Conservation (phyloP, 345 rosid species). For the Raphanus raphanistrum region DNA sequence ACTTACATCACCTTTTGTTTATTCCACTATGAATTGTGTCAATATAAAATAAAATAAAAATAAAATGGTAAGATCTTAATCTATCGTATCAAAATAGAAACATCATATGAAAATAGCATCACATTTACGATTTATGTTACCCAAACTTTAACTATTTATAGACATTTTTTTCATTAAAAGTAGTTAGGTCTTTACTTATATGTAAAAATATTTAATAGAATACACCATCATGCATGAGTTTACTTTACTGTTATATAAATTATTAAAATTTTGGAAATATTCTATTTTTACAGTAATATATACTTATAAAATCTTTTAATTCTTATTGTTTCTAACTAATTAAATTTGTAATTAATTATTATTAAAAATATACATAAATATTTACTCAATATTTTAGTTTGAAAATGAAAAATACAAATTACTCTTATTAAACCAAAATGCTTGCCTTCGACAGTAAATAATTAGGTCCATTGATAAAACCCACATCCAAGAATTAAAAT, state of each 20-base stretch:
- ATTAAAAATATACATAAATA: too few relatives aligned
- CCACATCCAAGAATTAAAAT: too few relatives aligned
- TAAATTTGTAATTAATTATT: background rate
- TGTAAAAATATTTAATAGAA: too few relatives aligned
- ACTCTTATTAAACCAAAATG: background rate
- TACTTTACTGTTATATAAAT: too few relatives aligned
- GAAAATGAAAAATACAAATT: too few relatives aligned
- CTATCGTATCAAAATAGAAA: background rate
- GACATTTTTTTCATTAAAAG: background rate
- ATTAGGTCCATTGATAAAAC: too few relatives aligned
- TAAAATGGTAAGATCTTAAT: background rate
- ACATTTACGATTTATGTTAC: background rate
- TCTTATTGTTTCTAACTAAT: too few relatives aligned
- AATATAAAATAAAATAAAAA: too few relatives aligned
- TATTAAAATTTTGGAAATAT: too few relatives aligned
- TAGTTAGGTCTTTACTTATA: background rate
- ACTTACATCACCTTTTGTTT: background rate
- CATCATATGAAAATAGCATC: too few relatives aligned
- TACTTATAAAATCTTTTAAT: background rate
- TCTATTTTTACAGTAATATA: background rate
- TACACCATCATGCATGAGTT: background rate
- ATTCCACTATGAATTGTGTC: background rate
- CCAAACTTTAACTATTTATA: background rate
- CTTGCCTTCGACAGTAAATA: too few relatives aligned
- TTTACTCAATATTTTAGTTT: background rate